A percentile compares a stretch with the other conserved stretches of the same genome.
Evolutionary conservation across 2,329 filamentous ascomycete genomes (phyloP).

Genomic region (Coniochaeta hoffmannii): DNA sequence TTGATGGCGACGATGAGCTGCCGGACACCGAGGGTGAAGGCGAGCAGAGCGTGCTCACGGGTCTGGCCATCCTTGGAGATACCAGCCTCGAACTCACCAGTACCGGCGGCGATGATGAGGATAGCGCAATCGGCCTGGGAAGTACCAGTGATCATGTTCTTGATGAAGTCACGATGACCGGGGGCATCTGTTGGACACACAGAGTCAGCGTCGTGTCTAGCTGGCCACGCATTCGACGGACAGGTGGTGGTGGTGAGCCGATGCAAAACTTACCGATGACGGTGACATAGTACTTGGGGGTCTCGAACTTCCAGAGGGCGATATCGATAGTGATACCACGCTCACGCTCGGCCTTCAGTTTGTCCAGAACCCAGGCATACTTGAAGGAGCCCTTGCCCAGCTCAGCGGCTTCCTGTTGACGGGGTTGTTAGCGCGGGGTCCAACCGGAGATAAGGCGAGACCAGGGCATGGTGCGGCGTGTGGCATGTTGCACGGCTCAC

Average conservation of each 20-base stretch:
- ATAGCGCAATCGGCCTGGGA: conserved; percentile 99
- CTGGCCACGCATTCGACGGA: conserved; percentile 3
- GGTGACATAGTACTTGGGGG: conserved; percentile 93
- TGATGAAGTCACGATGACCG: conserved; percentile 99
- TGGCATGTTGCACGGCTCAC: conserved; percentile 7
- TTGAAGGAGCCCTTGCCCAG: conserved; percentile 99
- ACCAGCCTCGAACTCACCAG: conserved; percentile 99
- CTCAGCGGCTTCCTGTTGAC: conserved; percentile 84
- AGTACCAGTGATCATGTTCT: conserved; percentile 99
- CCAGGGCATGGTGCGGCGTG: background rate
- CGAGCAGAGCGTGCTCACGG: conserved; percentile 99
- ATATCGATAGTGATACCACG: conserved; percentile 99
- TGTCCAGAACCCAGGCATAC: conserved; percentile 99
- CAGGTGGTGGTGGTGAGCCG: conserved; percentile 1
- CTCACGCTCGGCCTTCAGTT: conserved; percentile 99
- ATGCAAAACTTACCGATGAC: conserved; percentile 79
- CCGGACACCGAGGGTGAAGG: conserved; percentile 99
- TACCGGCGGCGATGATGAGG: conserved; percentile 99
- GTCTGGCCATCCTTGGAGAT: conserved; percentile 99
- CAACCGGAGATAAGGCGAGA: background rate
- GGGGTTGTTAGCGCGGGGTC: conserved; percentile 12
- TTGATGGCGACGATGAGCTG: conserved; percentile 99
- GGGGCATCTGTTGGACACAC: conserved; percentile 62
- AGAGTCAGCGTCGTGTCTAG: conserved; percentile 15
- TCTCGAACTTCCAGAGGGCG: conserved; percentile 99